Evolutionary conservation across 1,284 basidiomycete species (phyloP).

Genomic region (Ustilago vetiveriae): DNA sequence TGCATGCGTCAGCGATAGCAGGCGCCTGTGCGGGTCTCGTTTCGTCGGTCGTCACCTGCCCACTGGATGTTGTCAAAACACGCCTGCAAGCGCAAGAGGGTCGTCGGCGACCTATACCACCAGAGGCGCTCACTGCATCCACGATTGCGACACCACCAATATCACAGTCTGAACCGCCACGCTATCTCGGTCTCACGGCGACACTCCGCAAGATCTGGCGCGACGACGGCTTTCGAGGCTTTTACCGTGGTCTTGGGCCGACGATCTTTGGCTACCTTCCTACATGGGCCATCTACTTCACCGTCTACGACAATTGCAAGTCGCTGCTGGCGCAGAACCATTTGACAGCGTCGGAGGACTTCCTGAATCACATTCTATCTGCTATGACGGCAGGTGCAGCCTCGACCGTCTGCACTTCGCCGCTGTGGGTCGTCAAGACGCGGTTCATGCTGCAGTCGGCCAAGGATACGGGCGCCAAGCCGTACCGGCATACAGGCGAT

Average conservation of each 20-base stretch:
- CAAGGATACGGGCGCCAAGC: constrained; percentile 18
- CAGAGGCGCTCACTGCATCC: neutral
- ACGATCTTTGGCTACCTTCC: constrained; percentile 66
- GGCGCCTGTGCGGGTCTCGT: constrained; percentile 80
- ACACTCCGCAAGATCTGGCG: constrained; percentile 54
- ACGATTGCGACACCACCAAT: constrained; percentile 6
- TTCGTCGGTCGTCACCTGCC: constrained; percentile 92
- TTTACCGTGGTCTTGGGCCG: constrained; percentile 64
- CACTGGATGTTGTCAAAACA: constrained; percentile 96
- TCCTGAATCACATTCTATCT: constrained; percentile 59
- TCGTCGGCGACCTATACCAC: constrained; percentile 9
- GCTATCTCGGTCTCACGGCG: constrained; percentile 21
- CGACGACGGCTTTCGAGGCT: constrained; percentile 62
- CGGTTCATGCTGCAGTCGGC: constrained; percentile 58
- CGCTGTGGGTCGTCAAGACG: constrained; percentile 66
- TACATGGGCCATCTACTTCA: constrained; percentile 67
- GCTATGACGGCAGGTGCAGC: constrained; percentile 64
- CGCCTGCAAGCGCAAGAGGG: constrained; percentile 85
- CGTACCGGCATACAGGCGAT: constrained; percentile 61
- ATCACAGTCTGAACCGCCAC: constrained; percentile 3
- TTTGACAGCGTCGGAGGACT: constrained; percentile 35
- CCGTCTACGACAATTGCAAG: constrained; percentile 62
- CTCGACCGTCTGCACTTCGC: constrained; percentile 61
- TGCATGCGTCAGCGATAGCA: constrained; percentile 60
- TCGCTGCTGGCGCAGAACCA: constrained; percentile 10